Conservation (phyloP, 2,329 filamentous ascomycete genomes). For the Ophiostoma pallidulum region DNA sequence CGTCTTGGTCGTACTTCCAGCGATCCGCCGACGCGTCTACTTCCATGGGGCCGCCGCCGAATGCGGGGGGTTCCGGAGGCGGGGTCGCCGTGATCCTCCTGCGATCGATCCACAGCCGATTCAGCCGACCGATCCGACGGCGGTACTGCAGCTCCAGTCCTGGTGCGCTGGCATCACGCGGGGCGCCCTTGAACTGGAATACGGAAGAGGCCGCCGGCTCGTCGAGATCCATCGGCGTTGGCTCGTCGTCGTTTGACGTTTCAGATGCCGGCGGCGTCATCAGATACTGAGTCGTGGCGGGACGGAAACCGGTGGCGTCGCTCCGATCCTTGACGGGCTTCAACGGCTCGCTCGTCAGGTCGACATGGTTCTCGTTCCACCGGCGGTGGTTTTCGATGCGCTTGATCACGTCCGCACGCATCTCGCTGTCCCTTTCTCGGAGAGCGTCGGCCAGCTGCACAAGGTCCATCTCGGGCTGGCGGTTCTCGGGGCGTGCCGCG, state of each 20-base stretch:
- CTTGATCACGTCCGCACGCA: constrained; percentile 72
- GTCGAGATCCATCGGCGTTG: constrained; percentile 42
- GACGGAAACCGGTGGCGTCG: constrained; percentile 55
- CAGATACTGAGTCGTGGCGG: constrained; percentile 61
- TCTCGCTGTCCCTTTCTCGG: constrained; percentile 71
- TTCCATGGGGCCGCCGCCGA: constrained; percentile 3
- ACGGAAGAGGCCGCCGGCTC: constrained; percentile 31
- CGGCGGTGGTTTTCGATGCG: constrained; percentile 81
- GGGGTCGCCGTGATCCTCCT: constrained; percentile 50
- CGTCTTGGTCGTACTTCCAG: constrained; percentile 83
- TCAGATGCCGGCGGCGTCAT: constrained; percentile 54
- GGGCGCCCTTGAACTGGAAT: constrained; percentile 38
- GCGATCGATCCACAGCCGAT: constrained; percentile 81
- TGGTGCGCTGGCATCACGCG: constrained; percentile 19
- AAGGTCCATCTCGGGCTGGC: constrained; percentile 68
- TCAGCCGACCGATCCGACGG: constrained; percentile 73
- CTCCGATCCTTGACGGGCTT: constrained; percentile 63
- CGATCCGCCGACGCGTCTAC: constrained; percentile 46
- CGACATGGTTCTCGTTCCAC: constrained; percentile 86
- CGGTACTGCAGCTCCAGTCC: constrained; percentile 56
- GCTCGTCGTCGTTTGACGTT: constrained; percentile 37
- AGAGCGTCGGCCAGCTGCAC: constrained; percentile 65
- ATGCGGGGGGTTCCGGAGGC: constrained; percentile 27
- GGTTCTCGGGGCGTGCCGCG: constrained; percentile 57
- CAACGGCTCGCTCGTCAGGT: constrained; percentile 77